Evolutionary conservation across 768 basidiomycete genomes (phyloP), one percentile per base, ranked within the genome.

Genomic region (Trametes elegans): DNA sequence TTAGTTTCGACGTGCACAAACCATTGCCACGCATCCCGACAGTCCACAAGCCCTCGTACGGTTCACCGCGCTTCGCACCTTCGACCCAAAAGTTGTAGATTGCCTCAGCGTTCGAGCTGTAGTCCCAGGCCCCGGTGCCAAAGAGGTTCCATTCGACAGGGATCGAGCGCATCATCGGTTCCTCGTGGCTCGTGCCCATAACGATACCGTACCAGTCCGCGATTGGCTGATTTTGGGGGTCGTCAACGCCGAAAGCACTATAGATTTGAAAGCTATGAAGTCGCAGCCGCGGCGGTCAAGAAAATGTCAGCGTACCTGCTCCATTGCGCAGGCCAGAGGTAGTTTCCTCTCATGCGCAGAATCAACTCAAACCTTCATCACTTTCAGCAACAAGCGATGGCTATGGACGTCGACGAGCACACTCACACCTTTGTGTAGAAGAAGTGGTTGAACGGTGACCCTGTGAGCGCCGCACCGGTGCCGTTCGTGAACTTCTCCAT

Each of bases 141-240:
- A 81, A 79, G 10, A 80, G 65, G 55, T 68, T 74, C 76, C 84
- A 89, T 64, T 88, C 85, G 56, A 79, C 76, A 4, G 87, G 85
- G 2, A 81, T 83, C 29, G 84, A 83, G 19, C 86, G 80, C 75
- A 83, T 81, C 83, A 88, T 87, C 8, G 87, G 87, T 62, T 89
- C 87, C 66, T 88, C 81, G 64, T 87, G 84, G 68, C 81, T 84
- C 2, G 87, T 86, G 42, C 87, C 84, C 83, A 87, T 87, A 29
- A 83, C 85, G 40, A 88, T 75, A 23, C 82, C 87, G 67, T 82
- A 86, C 50, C 71, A 72, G 59, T 88, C 80, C 3, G 86, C 88
- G 29, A 83, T 71, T 26, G 73, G 72, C 61, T 85, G 84, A 61
- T 87, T 89, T 26, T 75, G 70, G 0, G 77, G 71, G 56, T 86